Base-by-base conservation (phyloP, 345 rosid species). In the Acer saccharum region DNA sequence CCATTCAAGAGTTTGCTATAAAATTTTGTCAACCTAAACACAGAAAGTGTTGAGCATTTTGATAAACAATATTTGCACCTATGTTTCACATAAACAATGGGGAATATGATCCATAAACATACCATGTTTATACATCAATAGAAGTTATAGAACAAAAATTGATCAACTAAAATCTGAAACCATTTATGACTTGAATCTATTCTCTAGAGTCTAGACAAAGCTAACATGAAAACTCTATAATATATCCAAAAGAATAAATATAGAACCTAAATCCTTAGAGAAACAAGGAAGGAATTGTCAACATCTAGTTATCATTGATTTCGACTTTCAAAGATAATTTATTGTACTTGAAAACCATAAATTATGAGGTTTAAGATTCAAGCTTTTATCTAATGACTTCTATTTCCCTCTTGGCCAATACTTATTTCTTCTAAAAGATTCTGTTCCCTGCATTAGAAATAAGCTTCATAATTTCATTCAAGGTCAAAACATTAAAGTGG, bases 261-360 rank as follows among this genome's bases (percentile, higher is more conserved):
- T 39, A 25, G 12, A 69, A 23, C 61, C 23, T 6, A 27, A 54
- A 54, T 14, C 58, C 58, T 54, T 54, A 54, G 16, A 17, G 62
- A 70, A 52, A 52, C 62, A 9, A 5, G 7, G 41, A 57, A 32
- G 27, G 65, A 72, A 55, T 17, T 57, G 50, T 10, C 6, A n/a
- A n/a, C 50, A 54, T 57, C 65, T 29, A 35, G 25, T 35, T 55
- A 8, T 9, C 50, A 72, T 21, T 29, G 20, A 11, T 58, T 60
- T 71, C 7, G 29, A 72, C 25, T 60, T 72, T 39, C 54, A 32
- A 72, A 39, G 63, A 72, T 35, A 72, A 46, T 72, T 32, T 39
- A 54, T 14, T 41, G 7, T 20, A 35, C 7, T 60, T 27, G 20
- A 62, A 55, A 52, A 70, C 39, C 72, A 25, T 18, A 46, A 21